Evolutionary conservation across 129 eudicot genomes (phyloP), one percentile per base, ranked within the genome.

Genomic region (Centella asiatica): DNA sequence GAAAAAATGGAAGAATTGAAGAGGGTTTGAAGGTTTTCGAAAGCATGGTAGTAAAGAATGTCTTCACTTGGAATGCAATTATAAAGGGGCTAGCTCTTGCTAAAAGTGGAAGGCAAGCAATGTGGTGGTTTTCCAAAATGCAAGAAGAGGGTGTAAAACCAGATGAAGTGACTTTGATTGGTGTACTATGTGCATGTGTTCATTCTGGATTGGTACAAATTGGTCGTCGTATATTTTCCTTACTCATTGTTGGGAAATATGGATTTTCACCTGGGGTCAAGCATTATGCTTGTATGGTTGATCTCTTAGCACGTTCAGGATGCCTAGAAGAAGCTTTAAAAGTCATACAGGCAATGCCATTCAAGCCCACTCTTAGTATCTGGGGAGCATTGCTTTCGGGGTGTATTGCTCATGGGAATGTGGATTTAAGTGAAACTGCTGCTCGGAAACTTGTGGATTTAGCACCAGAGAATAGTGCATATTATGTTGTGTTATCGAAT

Each of bases 301-400:
- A 85, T 71, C 73, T 82, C 39, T 74, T 85, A 51, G 83, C 69
- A 3, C 79, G 81, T 40, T 71, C 64, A 11, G 80, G 80, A 72
- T 49, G 31, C 68, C 14, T 81, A 9, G 74, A 76, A 57, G 85
- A 73, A 47, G 88, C 88, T 10, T 22, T 70, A 40, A 69, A 69
- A 70, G 54, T 81, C 33, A 67, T 81, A n/a, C 44, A 73, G 11
- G 79, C 64, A 33, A 65, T 85, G 79, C 88, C 83, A 28, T 72
- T 78, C 62, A 70, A 70, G 58, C 82, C 81, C 33, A 76, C 72
- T 11, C 68, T 62, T 61, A 65, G 70, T 59, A 69, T 81, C 31
- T 85, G 83, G 85, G 81, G 80, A 28, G 80, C 94, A 37, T 64
- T 85, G 60, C 75, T 81, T 48, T 59, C 65, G 49, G 88, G 83